Evolutionary conservation across 2,329 filamentous ascomycete genomes (phyloP).

Genomic region (Aureobasidium sp.): DNA sequence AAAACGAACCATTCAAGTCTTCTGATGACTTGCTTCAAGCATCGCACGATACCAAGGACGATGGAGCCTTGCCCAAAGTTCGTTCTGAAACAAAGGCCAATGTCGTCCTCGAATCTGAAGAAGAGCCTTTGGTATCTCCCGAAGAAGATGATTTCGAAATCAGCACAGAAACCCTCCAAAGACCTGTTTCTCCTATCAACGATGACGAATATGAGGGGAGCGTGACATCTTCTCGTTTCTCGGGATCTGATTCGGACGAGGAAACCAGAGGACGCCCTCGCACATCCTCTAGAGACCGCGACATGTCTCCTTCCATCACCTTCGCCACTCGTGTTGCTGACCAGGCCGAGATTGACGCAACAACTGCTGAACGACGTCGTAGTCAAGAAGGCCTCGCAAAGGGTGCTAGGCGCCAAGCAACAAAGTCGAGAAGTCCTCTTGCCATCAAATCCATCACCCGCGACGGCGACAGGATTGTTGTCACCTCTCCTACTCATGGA

Average conservation of each 20-base stretch:
- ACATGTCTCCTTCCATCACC: background rate
- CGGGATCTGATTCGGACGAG: background rate
- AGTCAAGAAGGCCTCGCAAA: background rate
- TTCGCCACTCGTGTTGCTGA: background rate
- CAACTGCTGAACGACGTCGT: background rate
- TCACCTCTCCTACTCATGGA: constrained; percentile 1
- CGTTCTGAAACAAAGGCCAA: background rate
- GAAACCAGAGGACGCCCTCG: background rate
- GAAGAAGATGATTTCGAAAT: background rate
- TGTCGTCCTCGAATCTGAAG: background rate
- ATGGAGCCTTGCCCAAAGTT: constrained; percentile 2
- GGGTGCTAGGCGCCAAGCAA: background rate
- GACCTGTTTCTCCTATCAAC: background rate
- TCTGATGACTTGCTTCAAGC: background rate
- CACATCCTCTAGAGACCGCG: background rate
- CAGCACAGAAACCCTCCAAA: background rate
- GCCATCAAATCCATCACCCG: background rate
- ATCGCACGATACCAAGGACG: background rate
- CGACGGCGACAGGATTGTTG: background rate
- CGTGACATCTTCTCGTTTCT: background rate
- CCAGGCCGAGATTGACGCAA: background rate
- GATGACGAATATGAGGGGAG: background rate
- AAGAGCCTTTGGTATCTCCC: background rate
- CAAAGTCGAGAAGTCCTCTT: background rate
- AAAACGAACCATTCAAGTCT: background rate